These are phyloP conservation scores for Kwoniella mangroviensis DNA, from an alignment of 768 basidiomycete species.

Conservation along the genomic window DNA sequence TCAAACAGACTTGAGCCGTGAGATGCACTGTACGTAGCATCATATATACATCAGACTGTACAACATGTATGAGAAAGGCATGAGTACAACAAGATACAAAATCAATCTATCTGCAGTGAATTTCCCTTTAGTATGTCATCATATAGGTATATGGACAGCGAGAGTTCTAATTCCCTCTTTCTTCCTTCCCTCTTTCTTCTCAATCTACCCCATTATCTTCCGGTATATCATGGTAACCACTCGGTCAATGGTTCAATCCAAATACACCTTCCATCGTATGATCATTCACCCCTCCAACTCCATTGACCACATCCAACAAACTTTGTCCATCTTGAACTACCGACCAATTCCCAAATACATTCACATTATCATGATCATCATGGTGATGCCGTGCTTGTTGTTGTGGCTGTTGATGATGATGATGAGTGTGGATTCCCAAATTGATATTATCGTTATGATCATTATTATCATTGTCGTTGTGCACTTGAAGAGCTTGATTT, in stretches of 20 bases:
- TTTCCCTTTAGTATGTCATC: no score
- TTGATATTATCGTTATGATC: background rate
- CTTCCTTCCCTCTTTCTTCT: no score
- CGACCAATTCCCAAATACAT: slow-evolving; percentile 20
- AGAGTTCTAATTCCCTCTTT: no score
- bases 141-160: no score
- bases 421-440: slow-evolving; percentile 5
- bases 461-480: slow-evolving; percentile 9
- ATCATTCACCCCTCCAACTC: background rate
- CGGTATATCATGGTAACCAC: no score
- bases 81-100: no score
- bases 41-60: no score
- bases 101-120: no score
- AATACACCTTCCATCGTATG: slow-evolving; percentile 23
- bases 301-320: slow-evolving; percentile 32
- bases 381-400: background rate
- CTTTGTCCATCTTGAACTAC: slow-evolving; percentile 28
- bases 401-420: slow-evolving; percentile 14
- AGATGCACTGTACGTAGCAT: no score
- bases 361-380: slow-evolving; percentile 3
- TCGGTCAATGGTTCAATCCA: slow-evolving; percentile 7
- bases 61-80: no score
- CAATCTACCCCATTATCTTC: no score
- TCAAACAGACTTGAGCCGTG: no score
- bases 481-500: slow-evolving; percentile 7